phyloP scores from a whole-genome alignment of 169 alveolate genomes.

The Babesia bigemina region DNA sequence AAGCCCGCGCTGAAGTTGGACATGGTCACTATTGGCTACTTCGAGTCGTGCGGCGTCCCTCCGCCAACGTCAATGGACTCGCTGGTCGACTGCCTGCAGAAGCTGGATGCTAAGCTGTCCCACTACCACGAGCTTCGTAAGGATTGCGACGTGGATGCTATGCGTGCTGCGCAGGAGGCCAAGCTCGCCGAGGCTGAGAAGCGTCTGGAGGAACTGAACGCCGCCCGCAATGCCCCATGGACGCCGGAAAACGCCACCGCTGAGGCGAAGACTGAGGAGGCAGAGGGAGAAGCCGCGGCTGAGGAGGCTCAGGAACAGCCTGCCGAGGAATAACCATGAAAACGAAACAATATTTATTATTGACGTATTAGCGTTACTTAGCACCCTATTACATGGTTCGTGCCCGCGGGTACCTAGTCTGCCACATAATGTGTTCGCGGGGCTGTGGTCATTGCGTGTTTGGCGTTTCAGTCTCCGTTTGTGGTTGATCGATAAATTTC shows the following conservation, averaged over 20 bases:
- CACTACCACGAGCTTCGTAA: slow-evolving; percentile 70
- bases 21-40: slow-evolving; percentile 76
- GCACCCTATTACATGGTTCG: too few species aligned
- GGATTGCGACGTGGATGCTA: slow-evolving; percentile 72
- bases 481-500: too few species aligned
- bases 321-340: background rate
- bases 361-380: too few species aligned
- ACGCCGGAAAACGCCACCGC: background rate
- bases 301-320: background rate
- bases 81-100: slow-evolving; percentile 65
- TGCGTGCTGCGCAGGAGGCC: slow-evolving; percentile 60
- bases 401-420: too few species aligned
- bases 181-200: slow-evolving; percentile 64
- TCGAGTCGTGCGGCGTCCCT: slow-evolving; percentile 75
- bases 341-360: too few species aligned
- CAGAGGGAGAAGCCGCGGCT: slow-evolving; percentile 7
- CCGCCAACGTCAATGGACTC: slow-evolving; percentile 77
- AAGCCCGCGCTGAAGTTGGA: slow-evolving; percentile 69
- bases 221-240: slow-evolving; percentile 18
- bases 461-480: too few species aligned
- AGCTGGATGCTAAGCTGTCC: slow-evolving; percentile 64
- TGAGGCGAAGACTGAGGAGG: slow-evolving; percentile 2
- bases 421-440: too few species aligned
- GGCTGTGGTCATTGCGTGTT: too few species aligned
- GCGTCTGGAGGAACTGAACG: slow-evolving; percentile 41